Conservation (phyloP, 1,139 yeast genomes). For the Casaregolazyma suthepensis region DNA sequence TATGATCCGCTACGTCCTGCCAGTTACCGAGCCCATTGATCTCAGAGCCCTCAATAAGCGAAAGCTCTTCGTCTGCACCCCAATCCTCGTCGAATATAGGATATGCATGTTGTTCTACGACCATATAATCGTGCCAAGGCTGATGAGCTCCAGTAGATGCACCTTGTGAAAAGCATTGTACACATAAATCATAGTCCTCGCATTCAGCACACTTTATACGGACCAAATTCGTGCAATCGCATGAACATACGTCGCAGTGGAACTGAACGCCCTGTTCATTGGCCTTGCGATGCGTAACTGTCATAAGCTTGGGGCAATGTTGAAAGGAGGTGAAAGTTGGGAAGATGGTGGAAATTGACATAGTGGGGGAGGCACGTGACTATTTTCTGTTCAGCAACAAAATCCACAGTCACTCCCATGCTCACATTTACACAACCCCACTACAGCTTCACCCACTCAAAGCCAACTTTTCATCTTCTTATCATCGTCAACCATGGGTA, state of each 20-base stretch:
- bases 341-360: background rate
- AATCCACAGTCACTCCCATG: slow-evolving; percentile 3
- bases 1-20: slow-evolving; percentile 94
- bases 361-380: background rate
- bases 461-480: slow-evolving; percentile 4
- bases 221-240: slow-evolving; percentile 90
- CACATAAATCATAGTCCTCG: slow-evolving; percentile 90
- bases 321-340: background rate
- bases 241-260: slow-evolving; percentile 92
- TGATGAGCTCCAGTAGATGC: slow-evolving; percentile 74
- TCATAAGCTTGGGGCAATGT: slow-evolving; percentile 21
- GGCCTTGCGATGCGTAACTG: slow-evolving; percentile 34
- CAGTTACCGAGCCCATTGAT: slow-evolving; percentile 91
- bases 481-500: slow-evolving; percentile 24
- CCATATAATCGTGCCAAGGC: slow-evolving; percentile 90
- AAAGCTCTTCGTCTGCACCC: slow-evolving; percentile 97
- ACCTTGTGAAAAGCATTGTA: slow-evolving; percentile 91
- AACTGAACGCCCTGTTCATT: slow-evolving; percentile 42
- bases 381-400: background rate
- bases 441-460: background rate
- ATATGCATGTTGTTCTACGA: slow-evolving; percentile 90
- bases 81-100: slow-evolving; percentile 87
- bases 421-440: slow-evolving; percentile 3
- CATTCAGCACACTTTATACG: slow-evolving; percentile 90
- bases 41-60: slow-evolving; percentile 86